phyloP scores from a whole-genome alignment of 2,329 filamentous ascomycete genomes.

The Colletotrichum lindemuthianum region DNA sequence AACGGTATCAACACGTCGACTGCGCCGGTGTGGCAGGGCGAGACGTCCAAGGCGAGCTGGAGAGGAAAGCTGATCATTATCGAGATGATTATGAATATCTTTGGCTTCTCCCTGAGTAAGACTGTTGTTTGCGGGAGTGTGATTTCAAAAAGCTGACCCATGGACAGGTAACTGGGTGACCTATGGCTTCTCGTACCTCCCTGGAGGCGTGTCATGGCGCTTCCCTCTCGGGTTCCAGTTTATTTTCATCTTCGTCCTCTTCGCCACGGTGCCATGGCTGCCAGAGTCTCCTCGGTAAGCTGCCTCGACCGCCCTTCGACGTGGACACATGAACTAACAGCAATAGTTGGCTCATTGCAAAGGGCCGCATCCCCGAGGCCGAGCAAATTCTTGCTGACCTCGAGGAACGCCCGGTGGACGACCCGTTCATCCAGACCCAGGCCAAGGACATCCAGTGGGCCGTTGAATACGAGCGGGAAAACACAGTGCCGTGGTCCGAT shows the following conservation, averaged over 20 bases:
- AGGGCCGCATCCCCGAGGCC: conserved; percentile 41
- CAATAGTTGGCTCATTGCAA: conserved; percentile 41
- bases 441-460: conserved; percentile 45
- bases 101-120: conserved; percentile 42
- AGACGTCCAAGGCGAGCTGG: conserved; percentile 46
- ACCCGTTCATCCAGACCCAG: conserved; percentile 40
- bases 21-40: conserved; percentile 50
- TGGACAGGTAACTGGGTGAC: conserved; percentile 49
- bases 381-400: conserved; percentile 44
- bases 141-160: neutral
- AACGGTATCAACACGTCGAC: conserved; percentile 53
- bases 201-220: conserved; percentile 49
- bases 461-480: conserved; percentile 47
- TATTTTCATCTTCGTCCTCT: conserved; percentile 49
- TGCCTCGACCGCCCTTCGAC: neutral
- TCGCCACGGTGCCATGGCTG: conserved; percentile 42
- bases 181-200: conserved; percentile 48
- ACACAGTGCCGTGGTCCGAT: conserved; percentile 60
- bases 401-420: conserved; percentile 38
- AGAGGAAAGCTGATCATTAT: conserved; percentile 46
- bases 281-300: conserved; percentile 45
- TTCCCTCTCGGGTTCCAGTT: conserved; percentile 56
- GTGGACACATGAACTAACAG: neutral
- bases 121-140: neutral
- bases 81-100: conserved; percentile 46